Evolutionary conservation across 305 asterid species (phyloP).

Genomic region (Petunia hybrid): DNA sequence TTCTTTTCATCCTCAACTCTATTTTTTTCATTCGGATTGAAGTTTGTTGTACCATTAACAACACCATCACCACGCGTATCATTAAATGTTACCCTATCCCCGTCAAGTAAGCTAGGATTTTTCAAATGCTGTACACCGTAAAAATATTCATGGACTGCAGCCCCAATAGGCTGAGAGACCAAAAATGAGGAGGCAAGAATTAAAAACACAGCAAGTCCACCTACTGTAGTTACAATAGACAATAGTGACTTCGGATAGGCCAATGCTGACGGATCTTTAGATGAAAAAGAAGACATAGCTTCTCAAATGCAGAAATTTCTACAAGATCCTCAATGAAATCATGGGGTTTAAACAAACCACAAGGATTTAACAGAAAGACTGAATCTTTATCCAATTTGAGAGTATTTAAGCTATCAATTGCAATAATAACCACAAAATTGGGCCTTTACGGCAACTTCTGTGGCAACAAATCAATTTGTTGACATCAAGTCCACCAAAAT

Average conservation of each 20-base stretch:
- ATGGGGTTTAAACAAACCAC: conserved; percentile 10
- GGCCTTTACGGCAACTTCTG: not conserved
- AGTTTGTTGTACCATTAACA: conserved; percentile 35
- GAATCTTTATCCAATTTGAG: not conserved
- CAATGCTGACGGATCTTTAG: conserved; percentile 49
- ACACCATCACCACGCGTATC: conserved; percentile 33
- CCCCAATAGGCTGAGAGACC: conserved; percentile 65
- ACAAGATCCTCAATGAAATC: conserved; percentile 38
- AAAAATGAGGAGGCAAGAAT: conserved; percentile 71
- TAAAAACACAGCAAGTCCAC: conserved; percentile 73
- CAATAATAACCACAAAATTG: conserved; percentile 2
- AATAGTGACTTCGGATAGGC: conserved; percentile 66
- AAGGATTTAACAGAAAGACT: not conserved
- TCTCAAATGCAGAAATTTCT: conserved; percentile 32
- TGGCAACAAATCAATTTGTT: conserved; percentile 9
- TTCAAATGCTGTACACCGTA: conserved; percentile 49
- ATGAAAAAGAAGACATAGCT: conserved; percentile 56
- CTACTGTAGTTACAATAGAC: conserved; percentile 64
- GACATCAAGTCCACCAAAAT: not conserved
- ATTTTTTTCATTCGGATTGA: conserved; percentile 33
- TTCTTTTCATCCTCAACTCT: conserved; percentile 20
- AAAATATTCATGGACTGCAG: conserved; percentile 60
- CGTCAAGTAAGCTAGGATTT: conserved; percentile 35
- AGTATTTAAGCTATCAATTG: conserved; percentile 11
- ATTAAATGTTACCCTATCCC: conserved; percentile 33